phyloP scores from a whole-genome alignment of 192 early-diverging fungal genomes.

The Kickxella alabastrina region DNA sequence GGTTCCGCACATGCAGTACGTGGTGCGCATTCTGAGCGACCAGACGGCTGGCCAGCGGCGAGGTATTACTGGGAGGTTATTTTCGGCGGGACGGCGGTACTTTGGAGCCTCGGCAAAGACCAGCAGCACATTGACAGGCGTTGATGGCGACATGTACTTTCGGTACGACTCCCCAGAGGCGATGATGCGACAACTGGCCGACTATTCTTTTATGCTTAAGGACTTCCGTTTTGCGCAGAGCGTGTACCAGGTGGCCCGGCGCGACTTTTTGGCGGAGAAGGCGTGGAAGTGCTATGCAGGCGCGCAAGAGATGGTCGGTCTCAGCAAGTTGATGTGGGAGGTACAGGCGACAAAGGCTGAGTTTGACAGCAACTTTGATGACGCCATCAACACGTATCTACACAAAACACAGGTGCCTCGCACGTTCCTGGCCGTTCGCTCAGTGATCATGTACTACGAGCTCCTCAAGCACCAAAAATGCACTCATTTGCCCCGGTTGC shows the following conservation, averaged over 20 bases:
- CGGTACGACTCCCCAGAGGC: constrained; percentile 81
- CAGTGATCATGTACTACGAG: constrained; percentile 77
- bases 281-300: constrained; percentile 75
- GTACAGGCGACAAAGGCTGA: constrained; percentile 54
- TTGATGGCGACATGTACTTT: constrained; percentile 50
- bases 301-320: constrained; percentile 86
- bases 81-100: constrained; percentile 77
- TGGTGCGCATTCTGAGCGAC: constrained; percentile 84
- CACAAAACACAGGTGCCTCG: constrained; percentile 52
- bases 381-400: constrained; percentile 68
- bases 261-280: constrained; percentile 79
- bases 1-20: constrained; percentile 85
- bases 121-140: constrained; percentile 13
- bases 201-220: constrained; percentile 95
- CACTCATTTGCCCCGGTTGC: constrained; percentile 68
- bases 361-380: constrained; percentile 61
- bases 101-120: constrained; percentile 60
- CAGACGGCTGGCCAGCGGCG: constrained; percentile 83
- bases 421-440: constrained; percentile 65
- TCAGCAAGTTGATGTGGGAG: constrained; percentile 71
- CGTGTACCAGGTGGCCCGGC: constrained; percentile 85
- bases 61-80: constrained; percentile 85
- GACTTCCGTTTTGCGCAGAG: constrained; percentile 87
- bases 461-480: constrained; percentile 66
- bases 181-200: constrained; percentile 85